Evolutionary conservation across 2,329 filamentous ascomycete species (phyloP), one percentile per base, ranked within the genome.

Genomic region (Juglanconis sp.): DNA sequence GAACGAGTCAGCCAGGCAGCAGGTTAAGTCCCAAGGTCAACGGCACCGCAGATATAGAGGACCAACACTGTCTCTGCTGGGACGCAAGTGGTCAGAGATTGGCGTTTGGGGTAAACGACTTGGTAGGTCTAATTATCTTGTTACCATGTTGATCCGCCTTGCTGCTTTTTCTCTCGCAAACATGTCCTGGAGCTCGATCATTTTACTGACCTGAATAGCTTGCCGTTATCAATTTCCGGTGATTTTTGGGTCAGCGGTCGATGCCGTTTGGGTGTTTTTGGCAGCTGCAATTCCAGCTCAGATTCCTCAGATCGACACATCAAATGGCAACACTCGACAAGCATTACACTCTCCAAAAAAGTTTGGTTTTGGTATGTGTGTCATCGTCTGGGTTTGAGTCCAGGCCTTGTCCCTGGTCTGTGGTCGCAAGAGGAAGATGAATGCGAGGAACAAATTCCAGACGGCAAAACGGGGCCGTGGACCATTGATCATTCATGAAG

Each of bases 51-150:
- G 84, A 86, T 30, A 84, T 87, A 49, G 84, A 87, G 65, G 81
- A 86, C 50, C 81, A 83, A 62, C 82, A 87, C 66, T 87, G 82
- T 58, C 69, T 88, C 17, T 81, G 80, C 64, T 88, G 86, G 86
- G 85, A 88, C 71, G 76, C 80, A 4, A 80, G 80, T 54, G 86
- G 86, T 5, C 80, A 84, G 63, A 86, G 83, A 66, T 74, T 88
- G 60, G 85, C 85, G 0, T 88, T 87, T 69, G 86, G 85, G 15
- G 81, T 83, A 5, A 87, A 86, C 66, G 87, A 81, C 66, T 76
- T 81, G 69, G 85, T 87, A 78, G 71, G 84, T 80, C 17, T 46
- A 10, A 30, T 5, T 38, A 34, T 46, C n/a, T 9, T n/a, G 13
- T 36, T n/a, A 35, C 2, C 40, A 5, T 44, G 40, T 44, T 17